Evolutionary conservation across 2,329 filamentous ascomycete genomes (phyloP), one percentile per base, ranked within the genome.

Genomic region (Paramyrothecium sp.): DNA sequence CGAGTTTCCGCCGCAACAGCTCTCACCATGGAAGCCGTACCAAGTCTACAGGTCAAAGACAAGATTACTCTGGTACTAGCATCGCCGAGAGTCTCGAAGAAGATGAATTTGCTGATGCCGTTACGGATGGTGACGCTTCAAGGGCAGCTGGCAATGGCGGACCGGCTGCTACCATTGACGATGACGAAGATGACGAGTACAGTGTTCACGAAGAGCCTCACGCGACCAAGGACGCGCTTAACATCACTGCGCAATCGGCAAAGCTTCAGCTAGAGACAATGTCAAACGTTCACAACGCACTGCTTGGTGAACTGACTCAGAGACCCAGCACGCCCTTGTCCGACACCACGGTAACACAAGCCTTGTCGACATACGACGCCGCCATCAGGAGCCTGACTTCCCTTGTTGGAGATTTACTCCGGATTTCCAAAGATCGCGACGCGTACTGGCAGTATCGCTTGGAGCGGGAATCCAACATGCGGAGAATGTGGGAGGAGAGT

Each of bases 401-500:
- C 1, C 82, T 98, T 10, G 83, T 98, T 57, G 89, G 90, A 20
- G 92, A 97, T 70, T 81, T 99, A 10, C 80, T 97, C 51, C 91
- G 93, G 53, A 98, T 99, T 67, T 94, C 93, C 10, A 89, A 90
- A 66, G 95, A 99, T 69, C 89, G 96, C 54, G 95, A 99, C 73
- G 88, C 92, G 1, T 97, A 96, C 71, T 99, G 95, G 95, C 94
- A 98, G 72, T 96, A 96, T 70, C 88, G 93, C 16, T 80, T 99
- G 46, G 93, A 97, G 64, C 89, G 92, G 55, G 95, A 99, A 75
- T 88, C 89, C 48, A 91, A 97, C 70, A 89, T 98, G 76, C 87
- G 95, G 41, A 89, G 91, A 58, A 91, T 99, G 86, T 99, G 95
- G 95, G 95, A 99, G 75, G 95, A 99, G 68, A 98, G 93, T 74